These are phyloP conservation scores for Golubevia sp. DNA, from an alignment of 1,284 basidiomycete species.

Conservation along the genomic window DNA sequence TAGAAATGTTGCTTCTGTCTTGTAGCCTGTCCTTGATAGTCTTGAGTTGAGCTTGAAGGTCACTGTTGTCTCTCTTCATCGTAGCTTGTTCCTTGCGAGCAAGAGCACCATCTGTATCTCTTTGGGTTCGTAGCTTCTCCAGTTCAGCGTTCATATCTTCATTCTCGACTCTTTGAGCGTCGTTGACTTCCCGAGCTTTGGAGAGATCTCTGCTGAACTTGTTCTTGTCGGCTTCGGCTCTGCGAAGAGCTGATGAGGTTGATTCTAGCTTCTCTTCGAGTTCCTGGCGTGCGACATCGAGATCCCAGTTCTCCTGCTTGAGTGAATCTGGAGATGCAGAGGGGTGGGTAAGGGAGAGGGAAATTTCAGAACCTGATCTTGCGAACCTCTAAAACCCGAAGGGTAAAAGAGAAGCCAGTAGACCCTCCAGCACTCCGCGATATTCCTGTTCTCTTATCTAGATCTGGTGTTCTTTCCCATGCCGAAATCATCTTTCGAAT, in stretches of 20 bases:
- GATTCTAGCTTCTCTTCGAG: conserved; percentile 43
- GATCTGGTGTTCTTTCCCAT: not conserved
- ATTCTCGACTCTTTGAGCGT: conserved; percentile 40
- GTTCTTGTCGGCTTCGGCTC: conserved; percentile 41
- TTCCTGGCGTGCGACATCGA: conserved; percentile 47
- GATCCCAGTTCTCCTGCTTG: conserved; percentile 58
- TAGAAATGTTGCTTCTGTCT: conserved; percentile 6
- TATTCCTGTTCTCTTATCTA: no score
- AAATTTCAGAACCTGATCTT: conserved; percentile 8
- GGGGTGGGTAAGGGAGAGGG: conserved; percentile 9
- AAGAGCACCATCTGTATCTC: conserved; percentile 46
- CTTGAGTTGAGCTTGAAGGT: conserved; percentile 50
- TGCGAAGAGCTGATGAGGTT: conserved; percentile 30
- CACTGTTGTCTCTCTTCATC: conserved; percentile 48
- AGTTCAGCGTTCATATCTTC: conserved; percentile 41
- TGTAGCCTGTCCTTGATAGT: not conserved
- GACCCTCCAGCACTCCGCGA: no score
- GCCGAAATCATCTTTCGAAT: conserved; percentile 10
- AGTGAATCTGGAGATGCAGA: conserved; percentile 26
- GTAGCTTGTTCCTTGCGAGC: conserved; percentile 46
- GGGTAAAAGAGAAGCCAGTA: no score
- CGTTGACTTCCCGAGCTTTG: conserved; percentile 39
- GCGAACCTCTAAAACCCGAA: not conserved
- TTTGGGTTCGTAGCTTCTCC: conserved; percentile 39
- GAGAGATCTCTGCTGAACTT: conserved; percentile 38